Percentiles rank a stretch among this genome's conserved stretches.
These are phyloP conservation scores for Salix arbutifolia DNA, from an alignment of 345 rosid species.

Conservation along the genomic window DNA sequence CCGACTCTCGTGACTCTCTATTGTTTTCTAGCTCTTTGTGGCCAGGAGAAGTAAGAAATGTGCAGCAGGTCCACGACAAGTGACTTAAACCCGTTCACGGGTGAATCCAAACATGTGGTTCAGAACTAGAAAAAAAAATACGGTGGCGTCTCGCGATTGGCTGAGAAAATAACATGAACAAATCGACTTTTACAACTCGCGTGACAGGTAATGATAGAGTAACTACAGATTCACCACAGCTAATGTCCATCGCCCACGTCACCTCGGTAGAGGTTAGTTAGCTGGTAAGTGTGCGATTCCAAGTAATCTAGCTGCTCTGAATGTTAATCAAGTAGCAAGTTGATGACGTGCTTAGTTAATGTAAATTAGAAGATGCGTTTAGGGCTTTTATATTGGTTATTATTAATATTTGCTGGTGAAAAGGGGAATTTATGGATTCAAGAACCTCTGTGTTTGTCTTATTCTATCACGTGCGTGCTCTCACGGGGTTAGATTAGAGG, in stretches of 20 bases:
- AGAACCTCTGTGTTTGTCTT: slow-evolving; percentile 18
- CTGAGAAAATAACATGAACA: background rate
- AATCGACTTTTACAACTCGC: background rate
- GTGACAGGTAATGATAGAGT: background rate
- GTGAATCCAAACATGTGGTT: slow-evolving; percentile 10
- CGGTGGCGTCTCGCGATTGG: background rate
- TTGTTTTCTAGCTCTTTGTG: slow-evolving; percentile 68
- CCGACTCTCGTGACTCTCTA: slow-evolving; percentile 61
- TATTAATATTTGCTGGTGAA: background rate
- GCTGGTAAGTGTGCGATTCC: background rate
- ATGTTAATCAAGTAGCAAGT: background rate
- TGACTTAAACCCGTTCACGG: slow-evolving; percentile 49
- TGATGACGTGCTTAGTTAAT: background rate
- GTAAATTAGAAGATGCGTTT: background rate
- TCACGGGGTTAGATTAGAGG: slow-evolving; percentile 35
- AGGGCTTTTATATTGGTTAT: background rate
- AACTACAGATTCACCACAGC: background rate
- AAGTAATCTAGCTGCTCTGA: background rate
- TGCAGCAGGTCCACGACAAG: slow-evolving; percentile 32
- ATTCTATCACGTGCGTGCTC: slow-evolving; percentile 29
- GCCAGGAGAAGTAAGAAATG: slow-evolving; percentile 26
- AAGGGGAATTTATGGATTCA: slow-evolving; percentile 7
- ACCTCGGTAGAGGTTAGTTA: too few species aligned
- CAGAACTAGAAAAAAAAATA: background rate
- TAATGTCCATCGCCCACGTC: too few species aligned